Evolutionary conservation across 805 yeast genomes (phyloP).

Genomic region (Metschnikowia gelsemii): DNA sequence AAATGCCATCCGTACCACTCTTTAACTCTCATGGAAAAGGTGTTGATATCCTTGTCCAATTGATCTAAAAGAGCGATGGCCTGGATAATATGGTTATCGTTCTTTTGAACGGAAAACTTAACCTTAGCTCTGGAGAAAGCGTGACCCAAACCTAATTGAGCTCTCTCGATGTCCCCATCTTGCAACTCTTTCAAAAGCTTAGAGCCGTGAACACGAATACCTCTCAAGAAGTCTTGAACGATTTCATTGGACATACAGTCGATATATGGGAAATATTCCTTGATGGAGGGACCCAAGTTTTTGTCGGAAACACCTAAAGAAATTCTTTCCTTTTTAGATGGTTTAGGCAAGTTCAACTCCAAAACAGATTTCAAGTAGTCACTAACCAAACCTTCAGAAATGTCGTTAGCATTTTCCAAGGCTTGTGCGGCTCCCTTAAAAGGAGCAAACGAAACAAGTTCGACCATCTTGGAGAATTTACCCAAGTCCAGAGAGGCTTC

Average conservation of each 20-base stretch:
- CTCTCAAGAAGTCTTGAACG: constrained; percentile 93
- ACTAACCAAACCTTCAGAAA: constrained; percentile 93
- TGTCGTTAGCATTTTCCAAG: constrained; percentile 95
- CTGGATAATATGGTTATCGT: constrained; percentile 98
- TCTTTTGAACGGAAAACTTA: constrained; percentile 97
- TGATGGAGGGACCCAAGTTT: constrained; percentile 94
- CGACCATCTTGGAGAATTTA: constrained; percentile 87
- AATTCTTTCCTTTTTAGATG: constrained; percentile 63
- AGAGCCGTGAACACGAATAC: constrained; percentile 85
- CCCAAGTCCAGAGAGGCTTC: constrained; percentile 82
- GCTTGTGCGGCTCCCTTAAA: constrained; percentile 99
- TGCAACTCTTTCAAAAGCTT: constrained; percentile 89
- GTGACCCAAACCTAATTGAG: constrained; percentile 97
- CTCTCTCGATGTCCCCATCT: constrained; percentile 94
- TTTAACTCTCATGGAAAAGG: constrained; percentile 94
- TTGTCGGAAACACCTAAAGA: constrained; percentile 88
- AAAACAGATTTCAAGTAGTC: constrained; percentile 87
- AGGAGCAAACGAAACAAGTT: constrained; percentile 93
- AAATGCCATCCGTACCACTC: constrained; percentile 99
- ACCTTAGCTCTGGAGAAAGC: constrained; percentile 99
- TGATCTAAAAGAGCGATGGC: constrained; percentile 97
- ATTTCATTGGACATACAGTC: constrained; percentile 90
- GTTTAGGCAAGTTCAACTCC: constrained; percentile 88
- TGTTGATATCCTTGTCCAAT: constrained; percentile 96
- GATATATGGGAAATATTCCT: constrained; percentile 83